Base-by-base conservation (phyloP, 2,329 filamentous ascomycete genomes). In the Intubia oerlemansii region DNA sequence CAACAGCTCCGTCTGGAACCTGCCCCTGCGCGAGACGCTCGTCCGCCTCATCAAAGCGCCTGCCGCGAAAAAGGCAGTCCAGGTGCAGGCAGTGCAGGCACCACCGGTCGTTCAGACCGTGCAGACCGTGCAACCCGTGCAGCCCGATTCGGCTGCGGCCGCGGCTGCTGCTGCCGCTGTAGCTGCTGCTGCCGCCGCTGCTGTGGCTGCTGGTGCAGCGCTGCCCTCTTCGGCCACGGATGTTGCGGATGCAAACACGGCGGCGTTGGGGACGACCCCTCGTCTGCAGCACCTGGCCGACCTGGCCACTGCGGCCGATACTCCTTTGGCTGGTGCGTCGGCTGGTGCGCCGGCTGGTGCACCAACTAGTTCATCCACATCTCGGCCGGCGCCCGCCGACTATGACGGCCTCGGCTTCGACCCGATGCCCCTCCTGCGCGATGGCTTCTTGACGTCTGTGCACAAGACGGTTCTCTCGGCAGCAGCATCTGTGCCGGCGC, bases 21-120 rank as follows among this genome's bases (percentile, higher is more conserved):
- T 50, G 6, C 55, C 56, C 13, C 55, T 70, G 12, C 50, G 59
- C 32, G 55, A 62, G 24, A 49, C 58, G 35, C 59, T 76, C 12
- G 43, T 54, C 33, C 55, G 60, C 40, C 49, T 42, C 26, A 43
- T 46, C 29, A 45, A 41, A 32, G 42, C 47, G 27, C 39, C 46
- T 36, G 14, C 19, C 10, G 9, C 24, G 8, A 11, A 24, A 1
- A 16, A 17, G 7, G 25, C 24, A 28, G 10, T n/a, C n/a, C n/a
- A n/a, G n/a, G n/a, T n/a, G n/a, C n/a, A n/a, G n/a, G n/a, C n/a
- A n/a, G n/a, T n/a, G n/a, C n/a, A n/a, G n/a, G n/a, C n/a, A n/a
- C n/a, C n/a, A n/a, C n/a, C n/a, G n/a, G n/a, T n/a, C n/a, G n/a
- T n/a, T n/a, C n/a, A n/a, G n/a, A n/a, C n/a, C n/a, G n/a, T n/a